Conservation (phyloP, 768 basidiomycete species). For the Tulasnella calospora region DNA sequence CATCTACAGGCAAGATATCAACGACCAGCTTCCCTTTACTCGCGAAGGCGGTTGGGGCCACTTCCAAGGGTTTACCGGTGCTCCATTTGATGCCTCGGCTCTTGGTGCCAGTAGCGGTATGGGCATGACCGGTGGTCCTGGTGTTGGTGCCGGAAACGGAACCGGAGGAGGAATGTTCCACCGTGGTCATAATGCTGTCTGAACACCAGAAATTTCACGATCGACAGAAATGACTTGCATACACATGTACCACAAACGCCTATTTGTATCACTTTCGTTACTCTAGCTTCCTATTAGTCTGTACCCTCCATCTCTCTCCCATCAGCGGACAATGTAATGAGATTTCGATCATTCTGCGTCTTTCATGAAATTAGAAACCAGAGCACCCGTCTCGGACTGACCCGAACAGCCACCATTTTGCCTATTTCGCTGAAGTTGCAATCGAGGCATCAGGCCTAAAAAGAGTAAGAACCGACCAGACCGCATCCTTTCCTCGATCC, state of each 20-base stretch:
- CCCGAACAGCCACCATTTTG: background rate
- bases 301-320: background rate
- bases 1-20: background rate
- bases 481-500: slow-evolving; percentile 77
- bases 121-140: slow-evolving; percentile 21
- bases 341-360: background rate
- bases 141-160: background rate
- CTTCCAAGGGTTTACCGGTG: slow-evolving; percentile 40
- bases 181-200: slow-evolving; percentile 2
- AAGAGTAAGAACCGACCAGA: slow-evolving; percentile 70
- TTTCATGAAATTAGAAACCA: background rate
- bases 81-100: slow-evolving; percentile 44
- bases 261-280: background rate
- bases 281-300: background rate
- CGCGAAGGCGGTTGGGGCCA: slow-evolving; percentile 47
- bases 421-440: background rate
- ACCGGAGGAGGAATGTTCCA: background rate
- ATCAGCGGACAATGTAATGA: background rate
- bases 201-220: background rate
- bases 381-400: too few species aligned
- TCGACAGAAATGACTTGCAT: background rate
- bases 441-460: slow-evolving; percentile 32
- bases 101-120: slow-evolving; percentile 20
- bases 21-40: slow-evolving; percentile 40
- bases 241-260: background rate